These are phyloP conservation scores for Aphanomyces astaci DNA, from an alignment of 352 stramenopile species.

Conservation along the genomic window DNA sequence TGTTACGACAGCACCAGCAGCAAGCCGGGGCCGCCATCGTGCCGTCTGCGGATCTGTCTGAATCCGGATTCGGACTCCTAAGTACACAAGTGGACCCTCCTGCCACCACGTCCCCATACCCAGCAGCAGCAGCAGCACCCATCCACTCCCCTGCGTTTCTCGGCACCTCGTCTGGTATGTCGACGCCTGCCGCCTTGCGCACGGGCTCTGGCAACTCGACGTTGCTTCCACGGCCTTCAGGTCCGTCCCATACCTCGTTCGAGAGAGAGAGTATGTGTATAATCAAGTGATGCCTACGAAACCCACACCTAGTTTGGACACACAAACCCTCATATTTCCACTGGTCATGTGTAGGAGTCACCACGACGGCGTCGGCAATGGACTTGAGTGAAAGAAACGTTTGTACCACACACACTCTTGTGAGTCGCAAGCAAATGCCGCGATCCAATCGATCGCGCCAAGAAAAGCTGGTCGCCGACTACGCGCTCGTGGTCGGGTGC, in stretches of 20 bases:
- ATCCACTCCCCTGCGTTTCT: neutral
- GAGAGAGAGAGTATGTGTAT: too few relatives aligned
- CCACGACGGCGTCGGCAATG: neutral
- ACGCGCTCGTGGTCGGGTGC: conserved; percentile 57
- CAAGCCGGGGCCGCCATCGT: too few relatives aligned
- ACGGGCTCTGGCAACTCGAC: neutral
- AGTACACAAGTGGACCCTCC: conserved; percentile 67
- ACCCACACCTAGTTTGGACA: too few relatives aligned
- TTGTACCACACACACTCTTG: too few relatives aligned
- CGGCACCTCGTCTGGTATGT: neutral
- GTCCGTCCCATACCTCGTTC: conserved; percentile 8
- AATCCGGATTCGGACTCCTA: conserved; percentile 45
- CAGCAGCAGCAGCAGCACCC: too few relatives aligned
- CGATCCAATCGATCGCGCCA: conserved; percentile 31
- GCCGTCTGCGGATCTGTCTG: conserved; percentile 19
- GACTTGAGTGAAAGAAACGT: neutral
- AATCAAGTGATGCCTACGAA: too few relatives aligned
- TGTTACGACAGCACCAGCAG: conserved; percentile 38
- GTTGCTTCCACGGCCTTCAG: neutral
- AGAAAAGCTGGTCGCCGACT: conserved; percentile 75
- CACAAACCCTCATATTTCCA: too few relatives aligned
- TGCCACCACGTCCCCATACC: neutral
- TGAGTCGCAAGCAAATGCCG: neutral
- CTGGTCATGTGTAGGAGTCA: neutral
- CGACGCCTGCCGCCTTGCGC: neutral